Percentiles rank a stretch among this genome's conserved stretches.
phyloP scores from a whole-genome alignment of 495 filamentous ascomycete genomes.

The Hypoxylon subgilvum region DNA sequence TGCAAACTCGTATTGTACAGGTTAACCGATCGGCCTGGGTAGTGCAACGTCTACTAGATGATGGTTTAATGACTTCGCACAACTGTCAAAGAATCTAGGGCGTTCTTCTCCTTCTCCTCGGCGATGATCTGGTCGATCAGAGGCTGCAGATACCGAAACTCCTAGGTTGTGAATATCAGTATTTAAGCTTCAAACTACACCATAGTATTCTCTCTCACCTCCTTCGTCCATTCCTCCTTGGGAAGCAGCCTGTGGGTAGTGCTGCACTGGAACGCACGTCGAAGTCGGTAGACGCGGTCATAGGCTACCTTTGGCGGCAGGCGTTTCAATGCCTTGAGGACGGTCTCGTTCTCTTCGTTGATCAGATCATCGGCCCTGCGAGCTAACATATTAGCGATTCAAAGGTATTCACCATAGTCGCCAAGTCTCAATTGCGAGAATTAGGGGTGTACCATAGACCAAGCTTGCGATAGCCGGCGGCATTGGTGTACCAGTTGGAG shows the following conservation, averaged over 20 bases:
- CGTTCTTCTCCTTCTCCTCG: conserved; percentile 78
- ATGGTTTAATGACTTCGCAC: conserved; percentile 56
- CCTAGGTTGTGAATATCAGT: conserved; percentile 56
- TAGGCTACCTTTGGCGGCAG: conserved; percentile 88
- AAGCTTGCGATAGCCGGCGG: conserved; percentile 89
- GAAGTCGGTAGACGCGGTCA: conserved; percentile 95
- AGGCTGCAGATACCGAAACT: conserved; percentile 75
- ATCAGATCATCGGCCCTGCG: conserved; percentile 93
- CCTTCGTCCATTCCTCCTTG: conserved; percentile 74
- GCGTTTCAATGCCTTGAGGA: conserved; percentile 86
- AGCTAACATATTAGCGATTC: neutral
- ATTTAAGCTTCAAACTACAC: neutral
- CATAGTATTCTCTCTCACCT: conserved; percentile 45
- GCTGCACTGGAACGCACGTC: conserved; percentile 88
- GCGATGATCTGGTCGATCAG: conserved; percentile 84
- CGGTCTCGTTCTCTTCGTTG: conserved; percentile 82
- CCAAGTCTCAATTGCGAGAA: conserved; percentile 6
- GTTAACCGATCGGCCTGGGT: conserved; percentile 4
- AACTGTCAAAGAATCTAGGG: conserved; percentile 80
- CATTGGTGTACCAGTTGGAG: conserved; percentile 81
- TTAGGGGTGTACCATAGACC: conserved; percentile 77
- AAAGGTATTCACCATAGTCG: neutral
- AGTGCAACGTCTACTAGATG: neutral
- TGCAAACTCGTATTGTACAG: conserved; percentile 33
- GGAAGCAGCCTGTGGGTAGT: conserved; percentile 79